A percentile compares a stretch with the other conserved stretches of the same genome.
phyloP scores from a whole-genome alignment of 2,329 filamentous ascomycete genomes.

The Teratosphaeria gauchensis region DNA sequence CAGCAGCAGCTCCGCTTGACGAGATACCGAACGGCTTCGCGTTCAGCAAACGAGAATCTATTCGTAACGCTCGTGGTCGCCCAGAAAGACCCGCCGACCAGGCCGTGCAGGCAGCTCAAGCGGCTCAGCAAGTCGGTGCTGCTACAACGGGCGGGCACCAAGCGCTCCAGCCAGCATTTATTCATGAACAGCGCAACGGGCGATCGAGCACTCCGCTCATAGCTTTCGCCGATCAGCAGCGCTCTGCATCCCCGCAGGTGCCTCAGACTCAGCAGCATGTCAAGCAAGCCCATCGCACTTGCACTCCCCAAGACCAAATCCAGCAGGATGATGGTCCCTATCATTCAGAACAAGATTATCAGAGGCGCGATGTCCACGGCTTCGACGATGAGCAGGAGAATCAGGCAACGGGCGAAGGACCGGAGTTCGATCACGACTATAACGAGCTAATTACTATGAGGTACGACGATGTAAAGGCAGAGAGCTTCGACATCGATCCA shows the following conservation, averaged over 20 bases:
- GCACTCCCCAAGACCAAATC: neutral
- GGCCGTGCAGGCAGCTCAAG: neutral
- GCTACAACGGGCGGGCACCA: neutral
- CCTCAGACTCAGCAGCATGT: neutral
- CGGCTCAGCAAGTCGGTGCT: neutral
- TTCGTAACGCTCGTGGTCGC: neutral
- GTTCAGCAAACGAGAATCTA: neutral
- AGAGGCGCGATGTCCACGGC: neutral
- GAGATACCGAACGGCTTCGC: neutral
- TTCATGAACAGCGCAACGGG: too few relatives aligned
- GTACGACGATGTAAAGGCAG: conserved; percentile 17
- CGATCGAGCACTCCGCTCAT: neutral
- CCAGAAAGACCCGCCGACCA: neutral
- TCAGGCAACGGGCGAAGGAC: neutral
- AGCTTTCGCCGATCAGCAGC: neutral
- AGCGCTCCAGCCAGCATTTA: too few relatives aligned
- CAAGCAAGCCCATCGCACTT: neutral
- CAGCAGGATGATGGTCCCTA: neutral
- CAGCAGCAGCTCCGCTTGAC: neutral
- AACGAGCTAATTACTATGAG: conserved; percentile 17
- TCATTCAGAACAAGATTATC: neutral
- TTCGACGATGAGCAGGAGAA: neutral
- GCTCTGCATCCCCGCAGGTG: neutral
- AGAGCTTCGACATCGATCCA: conserved; percentile 20
- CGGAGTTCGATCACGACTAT: conserved; percentile 18